These are phyloP conservation scores for Lepidium didymum DNA, from an alignment of 345 rosid species.

Conservation along the genomic window DNA sequence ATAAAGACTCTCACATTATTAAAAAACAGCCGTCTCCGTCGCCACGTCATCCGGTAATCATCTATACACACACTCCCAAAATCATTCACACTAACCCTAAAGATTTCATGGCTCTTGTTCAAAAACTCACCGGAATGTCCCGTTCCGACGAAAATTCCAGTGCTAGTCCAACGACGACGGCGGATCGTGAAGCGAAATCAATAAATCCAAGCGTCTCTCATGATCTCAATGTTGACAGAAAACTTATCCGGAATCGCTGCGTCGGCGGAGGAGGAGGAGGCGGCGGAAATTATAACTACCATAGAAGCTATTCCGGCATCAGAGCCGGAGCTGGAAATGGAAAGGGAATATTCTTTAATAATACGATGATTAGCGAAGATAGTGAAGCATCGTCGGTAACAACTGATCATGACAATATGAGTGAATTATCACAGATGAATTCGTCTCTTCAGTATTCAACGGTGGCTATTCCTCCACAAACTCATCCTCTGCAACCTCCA, in stretches of 20 bases:
- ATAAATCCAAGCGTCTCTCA: background rate
- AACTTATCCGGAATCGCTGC: background rate
- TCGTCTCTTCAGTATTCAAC: slow-evolving; percentile 30
- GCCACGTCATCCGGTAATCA: slow-evolving; percentile 80
- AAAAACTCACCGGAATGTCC: slow-evolving; percentile 78
- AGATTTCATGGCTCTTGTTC: slow-evolving; percentile 90
- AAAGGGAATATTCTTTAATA: slow-evolving; percentile 9
- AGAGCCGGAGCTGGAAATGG: slow-evolving; percentile 7
- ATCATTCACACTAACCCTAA: slow-evolving; percentile 78
- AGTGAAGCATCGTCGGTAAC: slow-evolving; percentile 70
- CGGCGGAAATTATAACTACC: background rate
- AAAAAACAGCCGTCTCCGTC: slow-evolving; percentile 40
- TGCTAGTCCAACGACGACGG: background rate
- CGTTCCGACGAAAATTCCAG: slow-evolving; percentile 37
- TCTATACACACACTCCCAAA: slow-evolving; percentile 89
- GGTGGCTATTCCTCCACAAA: slow-evolving; percentile 4
- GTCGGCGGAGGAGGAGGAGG: background rate
- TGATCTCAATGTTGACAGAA: slow-evolving; percentile 11
- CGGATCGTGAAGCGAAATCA: background rate
- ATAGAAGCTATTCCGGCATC: background rate
- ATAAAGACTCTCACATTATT: slow-evolving; percentile 50
- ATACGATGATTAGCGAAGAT: slow-evolving; percentile 32
- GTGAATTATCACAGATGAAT: slow-evolving; percentile 40
- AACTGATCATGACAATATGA: slow-evolving; percentile 42
- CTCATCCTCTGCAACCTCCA: background rate